phyloP scores from a whole-genome alignment of 345 rosid species.

The Carallia pectinifolia region DNA sequence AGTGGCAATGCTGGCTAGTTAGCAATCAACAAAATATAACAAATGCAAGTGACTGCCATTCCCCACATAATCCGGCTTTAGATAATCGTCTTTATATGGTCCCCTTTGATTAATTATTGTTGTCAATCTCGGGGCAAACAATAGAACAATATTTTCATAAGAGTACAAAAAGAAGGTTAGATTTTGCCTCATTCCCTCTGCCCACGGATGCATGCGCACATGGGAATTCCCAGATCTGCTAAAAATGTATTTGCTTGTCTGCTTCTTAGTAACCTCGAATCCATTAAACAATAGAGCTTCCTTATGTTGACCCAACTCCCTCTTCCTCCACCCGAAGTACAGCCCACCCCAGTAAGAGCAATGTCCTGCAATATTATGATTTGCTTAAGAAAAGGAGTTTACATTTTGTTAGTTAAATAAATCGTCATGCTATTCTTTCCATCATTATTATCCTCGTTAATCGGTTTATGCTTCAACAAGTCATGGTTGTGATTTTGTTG shows the following conservation, averaged over 20 bases:
- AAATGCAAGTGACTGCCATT: too few relatives aligned
- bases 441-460: too few relatives aligned
- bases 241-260: slow-evolving; percentile 39
- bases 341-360: too few relatives aligned
- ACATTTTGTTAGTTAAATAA: too few relatives aligned
- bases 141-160: slow-evolving; percentile 18
- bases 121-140: slow-evolving; percentile 8
- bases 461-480: too few relatives aligned
- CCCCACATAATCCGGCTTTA: neutral
- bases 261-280: slow-evolving; percentile 32
- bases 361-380: too few relatives aligned
- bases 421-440: too few relatives aligned
- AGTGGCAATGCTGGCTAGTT: too few relatives aligned
- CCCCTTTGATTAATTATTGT: slow-evolving; percentile 13
- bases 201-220: slow-evolving; percentile 46
- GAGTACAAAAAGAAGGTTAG: slow-evolving; percentile 34
- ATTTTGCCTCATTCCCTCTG: slow-evolving; percentile 23
- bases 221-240: slow-evolving; percentile 42
- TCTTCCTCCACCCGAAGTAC: neutral
- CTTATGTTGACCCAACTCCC: slow-evolving; percentile 11
- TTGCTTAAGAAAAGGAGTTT: too few relatives aligned
- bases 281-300: slow-evolving; percentile 19
- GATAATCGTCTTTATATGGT: slow-evolving; percentile 9
- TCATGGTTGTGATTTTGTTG: too few relatives aligned
- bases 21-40: too few relatives aligned